Evolutionary conservation across 495 filamentous ascomycete genomes (phyloP).

Genomic region (Lentithecium fluviatile): DNA sequence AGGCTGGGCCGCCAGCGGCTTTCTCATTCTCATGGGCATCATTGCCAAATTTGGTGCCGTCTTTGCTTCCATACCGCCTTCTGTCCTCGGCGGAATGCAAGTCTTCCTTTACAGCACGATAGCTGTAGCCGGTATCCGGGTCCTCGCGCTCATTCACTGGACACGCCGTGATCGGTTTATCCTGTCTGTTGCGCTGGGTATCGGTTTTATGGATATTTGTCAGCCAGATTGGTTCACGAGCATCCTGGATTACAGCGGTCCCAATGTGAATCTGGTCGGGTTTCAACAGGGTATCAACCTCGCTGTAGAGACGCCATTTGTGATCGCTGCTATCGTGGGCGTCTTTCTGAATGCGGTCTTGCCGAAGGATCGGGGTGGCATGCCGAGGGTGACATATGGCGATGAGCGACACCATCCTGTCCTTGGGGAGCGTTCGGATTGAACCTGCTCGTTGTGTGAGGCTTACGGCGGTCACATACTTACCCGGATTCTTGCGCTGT

Average conservation of each 20-base stretch:
- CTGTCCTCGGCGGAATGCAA: conserved; percentile 46
- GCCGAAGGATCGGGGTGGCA: not conserved
- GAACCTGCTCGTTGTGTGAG: too few relatives aligned
- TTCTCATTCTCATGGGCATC: conserved; percentile 44
- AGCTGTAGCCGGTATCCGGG: conserved; percentile 44
- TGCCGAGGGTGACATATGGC: not conserved
- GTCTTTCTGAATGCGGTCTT: conserved; percentile 39
- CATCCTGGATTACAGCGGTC: conserved; percentile 28
- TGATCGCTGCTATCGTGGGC: conserved; percentile 44
- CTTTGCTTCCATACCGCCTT: conserved; percentile 42
- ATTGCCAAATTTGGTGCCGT: conserved; percentile 45
- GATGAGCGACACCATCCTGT: conserved; percentile 6
- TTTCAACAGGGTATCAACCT: conserved; percentile 43
- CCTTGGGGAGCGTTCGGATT: not conserved
- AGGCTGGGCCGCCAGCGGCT: conserved; percentile 48
- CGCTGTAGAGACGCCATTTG: conserved; percentile 44
- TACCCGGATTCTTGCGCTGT: too few relatives aligned
- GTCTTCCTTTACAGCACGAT: conserved; percentile 47
- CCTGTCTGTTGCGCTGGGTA: conserved; percentile 41
- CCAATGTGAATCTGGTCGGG: conserved; percentile 33
- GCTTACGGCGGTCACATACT: too few relatives aligned
- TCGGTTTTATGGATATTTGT: conserved; percentile 44
- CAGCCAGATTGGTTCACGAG: conserved; percentile 42
- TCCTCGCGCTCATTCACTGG: conserved; percentile 42
- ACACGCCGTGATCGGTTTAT: conserved; percentile 45